Conservation (phyloP, 306 rosid species). For the Vigna reflexopilosa region DNA sequence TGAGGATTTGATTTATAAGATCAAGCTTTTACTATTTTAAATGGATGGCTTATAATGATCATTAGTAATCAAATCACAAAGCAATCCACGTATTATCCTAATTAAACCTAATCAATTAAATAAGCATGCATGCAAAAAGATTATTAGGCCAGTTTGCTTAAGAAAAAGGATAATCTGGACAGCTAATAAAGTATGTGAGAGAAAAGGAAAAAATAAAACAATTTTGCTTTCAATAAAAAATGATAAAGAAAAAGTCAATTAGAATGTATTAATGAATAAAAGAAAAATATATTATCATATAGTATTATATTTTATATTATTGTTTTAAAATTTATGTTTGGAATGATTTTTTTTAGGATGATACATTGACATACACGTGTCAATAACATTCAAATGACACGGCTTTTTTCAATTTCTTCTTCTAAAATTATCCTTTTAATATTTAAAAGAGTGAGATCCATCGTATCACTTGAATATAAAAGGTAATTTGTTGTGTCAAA, state of each 20-base stretch:
- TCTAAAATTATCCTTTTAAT: too few species aligned
- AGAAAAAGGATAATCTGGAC: neutral
- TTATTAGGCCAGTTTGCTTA: neutral
- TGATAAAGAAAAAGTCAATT: neutral
- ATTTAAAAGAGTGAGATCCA: too few species aligned
- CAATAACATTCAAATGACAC: too few species aligned
- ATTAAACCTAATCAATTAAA: neutral
- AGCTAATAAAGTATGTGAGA: neutral
- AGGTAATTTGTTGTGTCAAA: too few species aligned
- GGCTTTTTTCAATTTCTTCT: too few species aligned
- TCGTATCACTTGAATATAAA: too few species aligned
- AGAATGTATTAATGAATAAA: neutral
- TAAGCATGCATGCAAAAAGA: conserved; percentile 38
- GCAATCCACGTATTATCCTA: conserved; percentile 7
- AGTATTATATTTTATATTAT: neutral
- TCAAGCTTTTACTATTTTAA: conserved; percentile 7
- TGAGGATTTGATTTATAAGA: neutral
- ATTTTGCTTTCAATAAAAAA: neutral
- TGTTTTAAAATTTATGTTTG: neutral
- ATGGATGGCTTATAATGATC: conserved; percentile 11
- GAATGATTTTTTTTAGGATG: too few species aligned
- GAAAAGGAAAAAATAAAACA: neutral
- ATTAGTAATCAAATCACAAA: neutral
- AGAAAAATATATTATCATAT: neutral
- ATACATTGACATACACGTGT: too few species aligned